Base-by-base conservation (phyloP, 306 rosid genomes). In the Trifolium subterraneum region DNA sequence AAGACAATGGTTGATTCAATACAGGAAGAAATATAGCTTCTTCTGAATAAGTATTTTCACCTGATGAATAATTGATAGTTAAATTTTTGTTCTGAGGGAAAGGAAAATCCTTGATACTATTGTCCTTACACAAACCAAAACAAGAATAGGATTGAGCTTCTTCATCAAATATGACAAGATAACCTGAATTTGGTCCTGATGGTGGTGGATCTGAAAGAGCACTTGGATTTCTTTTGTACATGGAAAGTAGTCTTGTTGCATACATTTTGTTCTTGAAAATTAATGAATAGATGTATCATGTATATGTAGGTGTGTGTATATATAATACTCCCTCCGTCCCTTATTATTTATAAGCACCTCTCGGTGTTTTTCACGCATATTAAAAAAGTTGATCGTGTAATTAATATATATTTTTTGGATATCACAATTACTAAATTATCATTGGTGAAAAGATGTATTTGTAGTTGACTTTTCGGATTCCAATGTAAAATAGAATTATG, bases 1-100 rank as follows among this genome's bases (percentile, higher is more conserved):
- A 72, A 69, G 85, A 76, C 68, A 86, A 33, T 1, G 97, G 93
- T 15, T 83, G 87, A 74, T 83, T 77, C 11, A 87, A 71, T 6
- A 89, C 93, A 3, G 97, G 96, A 75, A 92, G 76, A 67, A 89
- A 83, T 83, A 56, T 22, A 7, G 16, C 63, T 23, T 56, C 35
- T 56, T 55, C 61, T 11, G 4, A 20, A 23, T 2, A 6, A 14
- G 8, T 55, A 33, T 22, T 4, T 10, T 10, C 35, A 4, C 35
- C 33, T 1, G 0, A 13, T 11, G 35, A 4, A 56, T 22, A 55
- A 0, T 22, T 9, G 23, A 78, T 12, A 1, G 66, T 75, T 58
- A 81, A 70, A 56, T 76, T 41, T 67, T 64, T 79, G 80, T 76
- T 72, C 72, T 85, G 86, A 38, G 88, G 88, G 10, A 85, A 63